Evolutionary conservation across 78 protist genomes (phyloP).

Genomic region (Speleostelium caveatum): DNA sequence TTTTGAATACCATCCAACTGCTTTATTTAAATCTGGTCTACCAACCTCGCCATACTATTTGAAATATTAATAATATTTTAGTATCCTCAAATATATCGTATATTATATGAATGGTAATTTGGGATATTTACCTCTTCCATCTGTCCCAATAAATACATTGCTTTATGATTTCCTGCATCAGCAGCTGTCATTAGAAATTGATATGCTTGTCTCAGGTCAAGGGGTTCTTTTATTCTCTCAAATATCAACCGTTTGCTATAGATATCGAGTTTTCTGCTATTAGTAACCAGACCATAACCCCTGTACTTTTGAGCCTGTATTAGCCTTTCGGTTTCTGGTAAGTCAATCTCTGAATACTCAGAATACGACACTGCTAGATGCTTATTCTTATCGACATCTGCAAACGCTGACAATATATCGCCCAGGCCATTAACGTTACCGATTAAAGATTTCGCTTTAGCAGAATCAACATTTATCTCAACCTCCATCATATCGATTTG

Average conservation of each 20-base stretch:
- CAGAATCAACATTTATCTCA: too few species aligned
- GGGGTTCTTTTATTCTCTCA: too few species aligned
- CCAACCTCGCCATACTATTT: slow-evolving; percentile 61
- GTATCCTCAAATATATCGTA: too few species aligned
- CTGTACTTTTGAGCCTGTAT: slow-evolving; percentile 39
- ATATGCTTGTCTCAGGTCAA: too few species aligned
- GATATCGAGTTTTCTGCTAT: not conserved
- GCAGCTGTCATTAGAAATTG: too few species aligned
- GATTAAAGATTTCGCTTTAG: too few species aligned
- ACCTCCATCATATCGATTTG: too few species aligned
- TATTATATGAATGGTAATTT: too few species aligned
- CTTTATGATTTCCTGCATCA: slow-evolving; percentile 33
- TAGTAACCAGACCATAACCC: slow-evolving; percentile 20
- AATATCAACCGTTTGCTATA: not conserved
- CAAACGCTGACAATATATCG: too few species aligned
- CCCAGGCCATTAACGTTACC: too few species aligned
- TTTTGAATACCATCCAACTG: slow-evolving; percentile 51
- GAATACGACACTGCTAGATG: too few species aligned
- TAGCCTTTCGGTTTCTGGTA: slow-evolving; percentile 47
- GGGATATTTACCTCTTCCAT: slow-evolving; percentile 63
- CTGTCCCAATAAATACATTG: slow-evolving; percentile 57
- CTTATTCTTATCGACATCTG: too few species aligned
- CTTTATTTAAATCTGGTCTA: slow-evolving; percentile 20
- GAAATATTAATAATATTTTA: not conserved
- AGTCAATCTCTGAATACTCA: not conserved